Base-by-base conservation (phyloP, 352 stramenopile genomes). In the Vaucheria bursata region DNA sequence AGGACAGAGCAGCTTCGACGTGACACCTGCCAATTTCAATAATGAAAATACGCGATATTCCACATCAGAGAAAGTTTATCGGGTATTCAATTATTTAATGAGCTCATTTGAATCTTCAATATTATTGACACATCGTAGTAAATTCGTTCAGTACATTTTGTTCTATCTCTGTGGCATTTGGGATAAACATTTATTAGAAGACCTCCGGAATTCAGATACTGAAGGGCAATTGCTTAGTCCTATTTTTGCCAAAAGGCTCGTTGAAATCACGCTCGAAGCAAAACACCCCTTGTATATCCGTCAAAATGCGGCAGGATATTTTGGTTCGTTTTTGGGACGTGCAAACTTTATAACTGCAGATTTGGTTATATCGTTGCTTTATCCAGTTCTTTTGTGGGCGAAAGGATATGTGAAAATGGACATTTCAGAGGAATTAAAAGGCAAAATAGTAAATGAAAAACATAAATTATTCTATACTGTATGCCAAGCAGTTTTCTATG, bases 401-500 rank as follows among this genome's bases (percentile, higher is more conserved):
- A 91, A 97, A 82, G 88, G 91, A 45, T 97, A 98, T 86, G n/a
- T n/a, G n/a, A n/a, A n/a, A n/a, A 91, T 98, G 81, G 89, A 95
- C 73, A 25, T 59, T 12, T n/a, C n/a, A n/a, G n/a, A n/a, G n/a
- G n/a, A n/a, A n/a, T n/a, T n/a, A n/a, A n/a, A n/a, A n/a, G n/a
- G n/a, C n/a, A n/a, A n/a, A n/a, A n/a, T n/a, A n/a, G n/a, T n/a
- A n/a, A n/a, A n/a, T n/a, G 12, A 18, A 0, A 49, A 81, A 34
- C 83, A 94, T 82, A 85, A 85, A 36, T 75, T 94, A 0, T 93
- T 94, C 77, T 93, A 93, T 73, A 92, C 88, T 0, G 77, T 91
- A 32, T 91, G 96, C 39, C 95, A 98, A 85, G 94, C 94, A 12
- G 92, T 95, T 39, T 98, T 96, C 86, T 98, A 98, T 86, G 90